Percentiles rank a stretch among this genome's conserved stretches.
Evolutionary conservation across 75 land plant species (phyloP).

Genomic region (Gnetum montanum): DNA sequence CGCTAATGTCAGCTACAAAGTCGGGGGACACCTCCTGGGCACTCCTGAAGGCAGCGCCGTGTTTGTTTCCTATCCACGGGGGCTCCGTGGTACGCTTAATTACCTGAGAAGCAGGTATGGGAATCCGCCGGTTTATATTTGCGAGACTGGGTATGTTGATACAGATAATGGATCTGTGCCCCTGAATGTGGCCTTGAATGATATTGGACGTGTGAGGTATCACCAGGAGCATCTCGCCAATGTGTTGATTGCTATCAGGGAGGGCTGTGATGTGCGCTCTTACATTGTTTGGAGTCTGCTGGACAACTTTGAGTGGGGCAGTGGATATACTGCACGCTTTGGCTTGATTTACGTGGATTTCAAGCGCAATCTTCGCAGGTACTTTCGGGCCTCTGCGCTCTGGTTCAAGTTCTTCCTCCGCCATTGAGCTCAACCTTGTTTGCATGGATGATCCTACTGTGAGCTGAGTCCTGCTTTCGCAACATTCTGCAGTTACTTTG

Average conservation of each 20-base stretch:
- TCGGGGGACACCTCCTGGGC: no score
- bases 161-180: neutral
- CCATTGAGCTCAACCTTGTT: neutral
- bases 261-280: neutral
- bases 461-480: no score
- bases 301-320: constrained; percentile 22
- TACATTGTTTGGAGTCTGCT: constrained; percentile 17
- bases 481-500: no score
- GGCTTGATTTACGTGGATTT: constrained; percentile 18
- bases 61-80: no score
- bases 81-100: no score
- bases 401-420: constrained; percentile 2
- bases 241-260: constrained; percentile 6
- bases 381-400: constrained; percentile 8
- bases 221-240: neutral
- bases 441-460: neutral
- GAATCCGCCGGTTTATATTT: no score
- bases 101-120: no score
- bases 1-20: no score
- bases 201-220: constrained; percentile 1
- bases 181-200: constrained; percentile 3
- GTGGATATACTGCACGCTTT: constrained; percentile 8
- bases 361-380: constrained; percentile 2
- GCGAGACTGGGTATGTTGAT: neutral
- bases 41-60: no score